Percentiles rank a stretch among this genome's conserved stretches.
Evolutionary conservation across 2,329 filamentous ascomycete genomes (phyloP).

Genomic region (Talaromyces pinophilus): DNA sequence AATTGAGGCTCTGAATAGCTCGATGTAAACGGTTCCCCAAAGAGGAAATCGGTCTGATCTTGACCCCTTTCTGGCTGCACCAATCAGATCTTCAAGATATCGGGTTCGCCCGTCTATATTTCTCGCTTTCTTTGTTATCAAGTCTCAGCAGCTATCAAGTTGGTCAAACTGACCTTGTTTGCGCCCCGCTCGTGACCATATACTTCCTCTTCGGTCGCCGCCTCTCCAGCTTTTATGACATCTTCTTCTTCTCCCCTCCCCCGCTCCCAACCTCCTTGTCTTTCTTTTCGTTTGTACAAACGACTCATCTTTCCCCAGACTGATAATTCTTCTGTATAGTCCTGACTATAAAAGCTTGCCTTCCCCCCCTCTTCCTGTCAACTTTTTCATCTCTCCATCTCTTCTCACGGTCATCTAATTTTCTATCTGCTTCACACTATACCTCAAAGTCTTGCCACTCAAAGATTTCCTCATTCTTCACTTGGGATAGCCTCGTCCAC

Average conservation of each 20-base stretch:
- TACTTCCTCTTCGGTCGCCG: constrained; percentile 10
- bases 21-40: constrained; percentile 11
- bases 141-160: neutral
- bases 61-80: constrained; percentile 4
- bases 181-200: constrained; percentile 2
- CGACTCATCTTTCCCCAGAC: neutral
- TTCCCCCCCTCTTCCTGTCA: neutral
- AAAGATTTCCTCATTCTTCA: neutral
- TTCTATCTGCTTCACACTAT: constrained; percentile 7
- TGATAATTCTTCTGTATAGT: neutral
- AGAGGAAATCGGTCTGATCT: constrained; percentile 13
- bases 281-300: constrained; percentile 2
- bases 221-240: constrained; percentile 1
- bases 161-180: constrained; percentile 10
- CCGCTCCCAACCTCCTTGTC: neutral
- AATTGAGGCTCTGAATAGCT: neutral
- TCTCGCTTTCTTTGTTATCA: neutral
- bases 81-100: constrained; percentile 8
- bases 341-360: neutral
- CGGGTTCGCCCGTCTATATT: neutral
- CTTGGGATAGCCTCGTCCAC: neutral
- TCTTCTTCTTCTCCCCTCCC: neutral
- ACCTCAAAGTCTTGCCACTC: neutral
- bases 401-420: constrained; percentile 11
- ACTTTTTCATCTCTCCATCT: constrained; percentile 6